phyloP scores from a whole-genome alignment of 768 basidiomycete genomes.

The Lyophyllum atratum region DNA sequence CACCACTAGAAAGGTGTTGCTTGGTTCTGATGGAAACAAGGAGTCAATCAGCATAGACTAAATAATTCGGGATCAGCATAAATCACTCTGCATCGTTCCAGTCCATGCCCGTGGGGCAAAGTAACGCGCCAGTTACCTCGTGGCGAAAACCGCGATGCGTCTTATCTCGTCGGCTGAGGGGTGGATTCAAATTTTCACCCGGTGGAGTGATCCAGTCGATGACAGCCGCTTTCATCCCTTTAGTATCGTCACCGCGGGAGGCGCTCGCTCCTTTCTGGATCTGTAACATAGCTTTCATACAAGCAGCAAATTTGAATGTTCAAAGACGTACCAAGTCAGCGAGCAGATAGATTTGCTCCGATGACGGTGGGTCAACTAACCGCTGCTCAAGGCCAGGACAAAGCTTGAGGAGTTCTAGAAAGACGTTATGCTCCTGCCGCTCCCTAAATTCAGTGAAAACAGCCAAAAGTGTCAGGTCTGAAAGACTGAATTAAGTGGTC shows the following conservation, averaged over 20 bases:
- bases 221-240: slow-evolving; percentile 17
- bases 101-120: slow-evolving; percentile 11
- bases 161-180: slow-evolving; percentile 9
- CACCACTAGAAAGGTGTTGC: neutral
- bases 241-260: slow-evolving; percentile 16
- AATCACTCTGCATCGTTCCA: slow-evolving; percentile 12
- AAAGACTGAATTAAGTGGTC: neutral
- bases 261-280: slow-evolving; percentile 23
- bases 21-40: neutral
- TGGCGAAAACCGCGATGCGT: slow-evolving; percentile 9
- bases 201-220: slow-evolving; percentile 24
- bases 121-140: slow-evolving; percentile 7
- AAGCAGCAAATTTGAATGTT: neutral
- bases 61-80: too few relatives aligned
- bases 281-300: slow-evolving; percentile 1
- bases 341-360: neutral
- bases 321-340: slow-evolving; percentile 17
- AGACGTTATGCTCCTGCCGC: slow-evolving; percentile 9
- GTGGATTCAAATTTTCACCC: slow-evolving; percentile 10
- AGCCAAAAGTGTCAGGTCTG: too few relatives aligned
- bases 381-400: slow-evolving; percentile 1
- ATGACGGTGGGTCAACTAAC: neutral
- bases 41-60: neutral
- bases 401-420: neutral
- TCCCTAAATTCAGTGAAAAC: slow-evolving; percentile 5